Percentiles rank a stretch among this genome's conserved stretches.
Conservation (phyloP, 495 filamentous ascomycete species). For the Xylaria curta region DNA sequence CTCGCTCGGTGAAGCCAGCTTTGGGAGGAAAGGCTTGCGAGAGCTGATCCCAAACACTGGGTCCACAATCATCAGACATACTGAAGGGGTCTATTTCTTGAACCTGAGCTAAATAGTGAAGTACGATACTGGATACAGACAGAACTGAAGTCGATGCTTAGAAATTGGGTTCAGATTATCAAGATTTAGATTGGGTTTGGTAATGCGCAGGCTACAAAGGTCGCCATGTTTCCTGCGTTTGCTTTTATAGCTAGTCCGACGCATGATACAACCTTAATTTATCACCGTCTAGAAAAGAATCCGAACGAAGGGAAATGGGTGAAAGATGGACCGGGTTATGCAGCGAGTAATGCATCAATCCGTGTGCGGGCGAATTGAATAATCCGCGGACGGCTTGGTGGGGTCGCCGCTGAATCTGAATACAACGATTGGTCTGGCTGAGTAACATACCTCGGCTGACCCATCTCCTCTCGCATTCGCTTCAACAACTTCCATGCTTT, state of each 20-base stretch:
- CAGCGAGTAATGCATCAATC: not conserved
- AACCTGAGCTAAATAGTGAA: not conserved
- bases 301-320: not conserved
- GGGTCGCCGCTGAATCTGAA: not conserved
- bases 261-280: not conserved
- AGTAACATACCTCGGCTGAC: too few species aligned
- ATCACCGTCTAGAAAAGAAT: not conserved
- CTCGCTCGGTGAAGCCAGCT: conserved; percentile 27
- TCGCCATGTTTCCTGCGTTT: not conserved
- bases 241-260: not conserved
- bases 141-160: not conserved
- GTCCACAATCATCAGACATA: conserved; percentile 4
- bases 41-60: not conserved
- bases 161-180: not conserved
- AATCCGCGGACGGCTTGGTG: not conserved
- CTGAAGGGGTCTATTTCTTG: not conserved
- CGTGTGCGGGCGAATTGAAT: not conserved
- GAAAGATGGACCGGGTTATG: not conserved
- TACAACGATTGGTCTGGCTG: not conserved
- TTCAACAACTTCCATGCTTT: not conserved
- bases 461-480: not conserved
- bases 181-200: not conserved
- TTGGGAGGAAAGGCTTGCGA: conserved; percentile 26
- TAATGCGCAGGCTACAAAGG: not conserved
- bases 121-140: not conserved